Conservation (phyloP, 129 eudicot genomes). For the Helianthus annuus region HanXRQr2.0-SUNRISE NC_035445.2:72658221-72658720, state of each 20-base stretch:
- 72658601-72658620: background rate
- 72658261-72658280: constrained; percentile 59
- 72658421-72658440: constrained; percentile 73
- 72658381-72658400: background rate
- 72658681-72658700: too few relatives aligned
- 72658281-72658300: constrained; percentile 60
- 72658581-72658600: background rate
- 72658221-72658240: constrained; percentile 93
- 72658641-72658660: too few relatives aligned
- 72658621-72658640: too few relatives aligned
- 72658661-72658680: too few relatives aligned
- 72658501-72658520: constrained; percentile 79
- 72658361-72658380: constrained; percentile 35
- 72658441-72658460: constrained; percentile 67
- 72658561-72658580: background rate
- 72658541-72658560: background rate
- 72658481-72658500: constrained; percentile 71
- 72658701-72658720: too few relatives aligned
- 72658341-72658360: constrained; percentile 45
- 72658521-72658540: constrained; percentile 32
- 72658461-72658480: constrained; percentile 66
- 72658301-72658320: constrained; percentile 63
- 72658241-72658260: constrained; percentile 70
- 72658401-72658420: constrained; percentile 25
- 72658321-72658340: constrained; percentile 31